Conservation (phyloP, 129 eudicot genomes). For the Erigeron canadensis region DNA sequence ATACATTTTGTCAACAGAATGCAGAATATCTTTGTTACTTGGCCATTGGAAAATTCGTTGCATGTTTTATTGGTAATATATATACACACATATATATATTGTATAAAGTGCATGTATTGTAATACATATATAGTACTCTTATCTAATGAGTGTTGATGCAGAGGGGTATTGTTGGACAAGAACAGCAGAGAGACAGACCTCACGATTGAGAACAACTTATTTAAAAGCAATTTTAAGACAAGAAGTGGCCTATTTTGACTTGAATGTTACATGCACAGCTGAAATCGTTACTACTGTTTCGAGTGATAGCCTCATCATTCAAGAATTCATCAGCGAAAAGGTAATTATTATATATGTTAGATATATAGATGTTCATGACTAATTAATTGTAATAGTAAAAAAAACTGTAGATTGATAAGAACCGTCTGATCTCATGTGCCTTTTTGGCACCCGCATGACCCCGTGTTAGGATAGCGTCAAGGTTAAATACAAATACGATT, state of each 20-base stretch:
- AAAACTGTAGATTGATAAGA: too few species aligned
- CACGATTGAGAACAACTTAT: conserved; percentile 44
- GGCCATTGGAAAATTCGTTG: conserved; percentile 46
- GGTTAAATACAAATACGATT: too few species aligned
- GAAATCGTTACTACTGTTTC: conserved; percentile 48
- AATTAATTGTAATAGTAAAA: too few species aligned
- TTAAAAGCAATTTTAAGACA: conserved; percentile 55
- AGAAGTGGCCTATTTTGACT: conserved; percentile 55
- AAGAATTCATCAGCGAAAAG: conserved; percentile 55
- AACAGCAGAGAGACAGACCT: conserved; percentile 54
- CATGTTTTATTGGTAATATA: conserved; percentile 50
- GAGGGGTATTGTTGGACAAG: conserved; percentile 59
- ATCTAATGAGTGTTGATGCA: conserved; percentile 17
- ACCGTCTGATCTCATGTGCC: too few species aligned
- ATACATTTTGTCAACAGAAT: conserved; percentile 31
- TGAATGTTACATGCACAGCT: conserved; percentile 40
- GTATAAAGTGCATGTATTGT: background rate
- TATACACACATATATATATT: background rate
- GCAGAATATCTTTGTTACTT: conserved; percentile 42
- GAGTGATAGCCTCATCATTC: conserved; percentile 43
- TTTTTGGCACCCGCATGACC: too few species aligned
- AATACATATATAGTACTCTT: background rate
- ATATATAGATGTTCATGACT: too few species aligned
- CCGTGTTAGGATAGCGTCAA: too few species aligned
- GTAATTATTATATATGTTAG: conserved; percentile 18